Evolutionary conservation across 2,329 filamentous ascomycete genomes (phyloP), one percentile per base, ranked within the genome.

Genomic region (Penicillium sp.): DNA sequence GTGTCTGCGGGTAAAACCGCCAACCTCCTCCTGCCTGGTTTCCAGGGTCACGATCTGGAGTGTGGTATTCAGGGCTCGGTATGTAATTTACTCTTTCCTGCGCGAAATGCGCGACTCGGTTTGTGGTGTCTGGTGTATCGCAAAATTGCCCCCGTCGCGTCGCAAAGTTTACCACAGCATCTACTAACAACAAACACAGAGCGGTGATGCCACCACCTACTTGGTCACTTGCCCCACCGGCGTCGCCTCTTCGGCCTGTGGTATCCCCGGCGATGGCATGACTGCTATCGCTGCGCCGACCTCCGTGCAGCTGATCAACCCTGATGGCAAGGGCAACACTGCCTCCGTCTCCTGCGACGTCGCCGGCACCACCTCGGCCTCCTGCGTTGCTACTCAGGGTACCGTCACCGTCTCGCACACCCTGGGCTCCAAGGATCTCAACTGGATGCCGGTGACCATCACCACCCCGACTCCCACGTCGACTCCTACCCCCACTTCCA

Each of bases 391-490:
- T 9, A 10, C 43, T n/a, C 36, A 52, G n/a, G 63, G 65, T 48
- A 60, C 51, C 16, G 59, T 51, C 16, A 57, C 52, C 5, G 60
- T 61, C 24, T 48, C 49, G 5, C 42, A 51, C n/a, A 65, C 63
- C 11, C 52, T 65, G 40, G 43, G 43, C 33, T 21, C 52, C 37
- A 56, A 40, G 37, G 53, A 56, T 46, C 45, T 66, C 26, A 64
- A 63, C 61, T 58, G 58, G 60, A 63, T 69, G 54, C 61, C 67
- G 19, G 59, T 70, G 44, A 69, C 67, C 10, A 51, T 64, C 18
- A 58, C 61, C 28, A 64, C 62, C 43, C 56, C 56, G 21, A 62
- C 63, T 16, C 51, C 62, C 5, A 63, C 62, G 3, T 36, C 63
- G 2, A 62, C 55, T 28, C 43, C 54, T 10, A 66, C 64, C 3